Conservation (phyloP, 164 flowering plant species). For the Annona squamosa region DNA sequence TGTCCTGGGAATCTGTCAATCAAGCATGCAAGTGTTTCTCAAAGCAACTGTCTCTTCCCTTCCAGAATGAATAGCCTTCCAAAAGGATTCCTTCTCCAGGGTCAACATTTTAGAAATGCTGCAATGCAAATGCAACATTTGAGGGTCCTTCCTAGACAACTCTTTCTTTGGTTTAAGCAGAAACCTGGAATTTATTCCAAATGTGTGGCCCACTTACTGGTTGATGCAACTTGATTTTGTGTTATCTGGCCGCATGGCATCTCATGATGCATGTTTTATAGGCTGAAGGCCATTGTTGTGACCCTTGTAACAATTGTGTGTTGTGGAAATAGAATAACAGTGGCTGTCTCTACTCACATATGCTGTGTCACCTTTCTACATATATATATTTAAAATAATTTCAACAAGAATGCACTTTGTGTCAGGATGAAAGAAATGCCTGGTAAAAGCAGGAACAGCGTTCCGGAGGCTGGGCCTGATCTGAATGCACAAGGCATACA, state of each 20-base stretch:
- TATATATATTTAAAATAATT: too few species aligned
- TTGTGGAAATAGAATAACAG: too few species aligned
- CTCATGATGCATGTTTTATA: too few species aligned
- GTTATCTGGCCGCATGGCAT: too few species aligned
- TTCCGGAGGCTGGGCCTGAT: slow-evolving; percentile 17
- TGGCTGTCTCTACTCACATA: too few species aligned
- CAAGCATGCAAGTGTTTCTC: background rate
- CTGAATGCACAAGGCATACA: slow-evolving; percentile 20
- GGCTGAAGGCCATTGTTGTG: too few species aligned
- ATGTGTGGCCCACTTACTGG: too few species aligned
- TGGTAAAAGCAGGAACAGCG: slow-evolving; percentile 13
- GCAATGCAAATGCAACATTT: background rate
- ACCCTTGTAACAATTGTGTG: too few species aligned
- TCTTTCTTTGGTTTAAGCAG: background rate
- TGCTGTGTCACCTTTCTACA: background rate
- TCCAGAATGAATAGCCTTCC: too few species aligned
- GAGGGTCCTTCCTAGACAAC: background rate
- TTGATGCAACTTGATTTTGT: too few species aligned
- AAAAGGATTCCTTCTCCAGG: background rate
- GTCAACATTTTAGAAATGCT: background rate
- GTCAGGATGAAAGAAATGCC: slow-evolving; percentile 32
- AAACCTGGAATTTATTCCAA: background rate
- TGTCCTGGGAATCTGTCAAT: background rate
- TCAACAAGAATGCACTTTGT: slow-evolving; percentile 2
- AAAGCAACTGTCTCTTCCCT: background rate